These are phyloP conservation scores for Huntiella omanensis DNA, from an alignment of 2,329 filamentous ascomycete genomes.

Conservation along the genomic window DNA sequence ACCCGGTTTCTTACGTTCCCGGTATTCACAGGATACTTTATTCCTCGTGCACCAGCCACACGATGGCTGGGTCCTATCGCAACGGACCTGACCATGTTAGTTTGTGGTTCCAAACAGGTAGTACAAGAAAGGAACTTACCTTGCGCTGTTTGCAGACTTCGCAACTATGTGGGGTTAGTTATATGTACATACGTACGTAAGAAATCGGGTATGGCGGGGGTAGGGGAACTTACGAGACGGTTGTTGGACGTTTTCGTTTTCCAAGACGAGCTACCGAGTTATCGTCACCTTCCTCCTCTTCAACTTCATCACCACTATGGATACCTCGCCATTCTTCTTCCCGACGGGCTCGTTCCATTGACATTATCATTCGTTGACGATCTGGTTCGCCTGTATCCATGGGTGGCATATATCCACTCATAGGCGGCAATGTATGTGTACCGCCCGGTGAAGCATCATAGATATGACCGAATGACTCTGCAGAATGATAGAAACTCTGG, in stretches of 20 bases:
- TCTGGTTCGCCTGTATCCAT: no score
- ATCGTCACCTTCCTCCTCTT: slow-evolving; percentile 26
- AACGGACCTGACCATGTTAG: slow-evolving; percentile 38
- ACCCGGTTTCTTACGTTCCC: slow-evolving; percentile 49
- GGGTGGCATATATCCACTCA: no score
- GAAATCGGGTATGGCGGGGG: no score
- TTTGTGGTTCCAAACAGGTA: not conserved
- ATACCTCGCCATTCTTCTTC: slow-evolving; percentile 16
- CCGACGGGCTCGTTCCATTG: no score
- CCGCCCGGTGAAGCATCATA: no score
- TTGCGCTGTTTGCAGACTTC: slow-evolving; percentile 70
- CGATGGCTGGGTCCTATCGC: slow-evolving; percentile 55
- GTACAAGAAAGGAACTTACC: slow-evolving; percentile 24
- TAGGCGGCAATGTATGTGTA: no score
- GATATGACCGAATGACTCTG: no score
- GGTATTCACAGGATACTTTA: slow-evolving; percentile 45
- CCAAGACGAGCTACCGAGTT: slow-evolving; percentile 24
- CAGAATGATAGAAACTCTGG: no score
- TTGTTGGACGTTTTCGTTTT: slow-evolving; percentile 42
- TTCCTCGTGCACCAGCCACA: slow-evolving; percentile 51
- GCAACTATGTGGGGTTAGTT: slow-evolving; percentile 28
- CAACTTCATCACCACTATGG: slow-evolving; percentile 23
- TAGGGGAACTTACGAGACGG: slow-evolving; percentile 36
- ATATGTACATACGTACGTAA: not conserved
- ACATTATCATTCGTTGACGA: no score